Conservation (phyloP, 2,329 filamentous ascomycete genomes). For the Ceratocystis smalleyi region DNA sequence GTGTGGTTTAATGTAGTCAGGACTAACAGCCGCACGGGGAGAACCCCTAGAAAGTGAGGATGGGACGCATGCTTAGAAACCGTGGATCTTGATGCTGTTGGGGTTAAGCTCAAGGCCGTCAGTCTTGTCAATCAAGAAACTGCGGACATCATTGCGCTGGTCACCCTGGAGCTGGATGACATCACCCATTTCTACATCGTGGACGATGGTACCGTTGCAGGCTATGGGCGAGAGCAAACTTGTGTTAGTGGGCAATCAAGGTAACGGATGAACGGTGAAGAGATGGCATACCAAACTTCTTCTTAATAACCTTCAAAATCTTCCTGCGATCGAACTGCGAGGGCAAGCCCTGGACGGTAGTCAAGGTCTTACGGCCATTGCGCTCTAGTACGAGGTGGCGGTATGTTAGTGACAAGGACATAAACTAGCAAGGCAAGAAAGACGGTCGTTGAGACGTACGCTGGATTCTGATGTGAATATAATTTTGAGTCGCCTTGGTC, state of each 20-base stretch:
- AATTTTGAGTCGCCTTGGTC: conserved; percentile 88
- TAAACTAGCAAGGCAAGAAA: conserved; percentile 8
- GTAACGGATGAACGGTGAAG: conserved; percentile 19
- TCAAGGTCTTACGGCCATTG: conserved; percentile 99
- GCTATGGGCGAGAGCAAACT: conserved; percentile 33
- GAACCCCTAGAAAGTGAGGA: conserved; percentile 3
- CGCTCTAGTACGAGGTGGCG: conserved; percentile 47
- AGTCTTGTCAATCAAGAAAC: conserved; percentile 93
- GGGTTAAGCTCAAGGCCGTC: conserved; percentile 83
- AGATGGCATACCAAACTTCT: conserved; percentile 67
- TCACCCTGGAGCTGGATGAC: conserved; percentile 99
- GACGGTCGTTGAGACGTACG: conserved; percentile 45
- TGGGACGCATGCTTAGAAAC: conserved; percentile 29
- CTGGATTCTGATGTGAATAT: conserved; percentile 99
- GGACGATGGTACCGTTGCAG: conserved; percentile 99
- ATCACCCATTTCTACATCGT: conserved; percentile 92
- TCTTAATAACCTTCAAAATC: conserved; percentile 99
- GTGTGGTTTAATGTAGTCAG: neutral
- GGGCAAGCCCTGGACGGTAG: conserved; percentile 94
- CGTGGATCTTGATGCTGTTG: conserved; percentile 86
- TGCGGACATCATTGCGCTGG: conserved; percentile 96
- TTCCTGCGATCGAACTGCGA: conserved; percentile 99
- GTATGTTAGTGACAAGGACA: neutral
- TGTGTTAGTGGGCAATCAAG: neutral
- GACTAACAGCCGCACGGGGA: conserved; percentile 13